Evolutionary conservation across 257 asterid species (phyloP), one percentile per base, ranked within the genome.

Genomic region (Coffea eugenioides): DNA sequence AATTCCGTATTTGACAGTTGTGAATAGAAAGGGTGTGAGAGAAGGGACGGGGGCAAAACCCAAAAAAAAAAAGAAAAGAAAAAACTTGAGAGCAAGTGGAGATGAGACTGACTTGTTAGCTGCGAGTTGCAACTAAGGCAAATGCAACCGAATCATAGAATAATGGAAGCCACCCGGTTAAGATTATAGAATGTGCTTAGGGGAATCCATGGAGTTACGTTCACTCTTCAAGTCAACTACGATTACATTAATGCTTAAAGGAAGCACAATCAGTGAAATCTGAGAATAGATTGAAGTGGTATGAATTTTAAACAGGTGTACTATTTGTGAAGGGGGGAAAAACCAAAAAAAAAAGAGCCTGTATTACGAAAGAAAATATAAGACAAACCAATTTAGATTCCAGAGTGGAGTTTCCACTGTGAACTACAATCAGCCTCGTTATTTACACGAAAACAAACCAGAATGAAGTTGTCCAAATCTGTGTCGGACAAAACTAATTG

Each of bases 191-290:
- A 62, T 66, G 59, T 27, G 75, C 75, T 31, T 31, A 54, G 54
- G 76, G 59, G 76, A 75, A 74, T 67, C 80, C 71, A 66, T 74
- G 23, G 70, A 69, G 77, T 81, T 45, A 67, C 65, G 73, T 59
- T 72, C 82, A 72, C 82, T 79, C 82, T 43, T 79, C 82, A 72
- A 73, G 82, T 79, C 82, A 72, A 79, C 77, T 48, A 21, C 71
- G 8, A 43, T 27, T 25, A 34, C 66, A 71, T 46, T 71, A 46
- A 21, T 34, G 12, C 73, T 73, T 49, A 48, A 43, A 73, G 59
- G 21, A 73, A 64, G 79, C 73, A 43, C 11, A 76, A 51, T 61
- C 66, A 8, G 46, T 61, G 14, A 41, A 36, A 52, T 61, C 20
- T 43, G 46, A 16, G 67, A 64, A 64, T 64, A 64, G 16, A 8